Conservation (phyloP, 257 asterid genomes). For the Lantana camara region DNA sequence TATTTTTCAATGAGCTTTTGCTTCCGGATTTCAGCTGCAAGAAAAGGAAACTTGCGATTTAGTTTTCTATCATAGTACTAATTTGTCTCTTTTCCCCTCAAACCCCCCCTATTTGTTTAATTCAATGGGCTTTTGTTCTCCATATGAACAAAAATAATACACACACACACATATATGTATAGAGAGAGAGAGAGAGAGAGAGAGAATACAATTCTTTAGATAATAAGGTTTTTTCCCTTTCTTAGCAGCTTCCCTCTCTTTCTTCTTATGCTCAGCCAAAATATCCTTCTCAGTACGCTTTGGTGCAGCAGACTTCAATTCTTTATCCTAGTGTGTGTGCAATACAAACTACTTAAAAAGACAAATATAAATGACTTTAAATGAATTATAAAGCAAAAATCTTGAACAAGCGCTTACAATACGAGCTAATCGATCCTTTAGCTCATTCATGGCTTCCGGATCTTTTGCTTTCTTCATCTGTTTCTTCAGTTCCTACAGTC, state of each 20-base stretch:
- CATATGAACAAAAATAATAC: no score
- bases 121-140: not conserved
- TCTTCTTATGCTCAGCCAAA: conserved; percentile 84
- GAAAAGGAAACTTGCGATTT: conserved; percentile 1
- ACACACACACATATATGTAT: not conserved
- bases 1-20: conserved; percentile 68
- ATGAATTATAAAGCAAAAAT: not conserved
- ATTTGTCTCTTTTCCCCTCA: not conserved
- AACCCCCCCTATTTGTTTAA: not conserved
- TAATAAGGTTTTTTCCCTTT: conserved; percentile 90
- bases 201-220: conserved; percentile 63
- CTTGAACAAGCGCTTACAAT: conserved; percentile 59
- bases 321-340: conserved; percentile 56
- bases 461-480: conserved; percentile 67
- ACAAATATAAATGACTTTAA: not conserved
- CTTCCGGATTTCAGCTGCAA: conserved; percentile 81
- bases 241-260: conserved; percentile 94
- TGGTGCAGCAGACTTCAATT: conserved; percentile 64
- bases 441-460: conserved; percentile 51
- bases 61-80: not conserved
- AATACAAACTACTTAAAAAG: conserved; percentile 3
- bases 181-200: conserved; percentile 18
- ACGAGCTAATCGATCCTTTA: conserved; percentile 50
- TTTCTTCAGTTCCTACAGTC: conserved; percentile 60
- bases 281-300: conserved; percentile 71